Base-by-base conservation (phyloP, 192 early-diverging fungal genomes). In the Ambispora gerdemannii region DNA sequence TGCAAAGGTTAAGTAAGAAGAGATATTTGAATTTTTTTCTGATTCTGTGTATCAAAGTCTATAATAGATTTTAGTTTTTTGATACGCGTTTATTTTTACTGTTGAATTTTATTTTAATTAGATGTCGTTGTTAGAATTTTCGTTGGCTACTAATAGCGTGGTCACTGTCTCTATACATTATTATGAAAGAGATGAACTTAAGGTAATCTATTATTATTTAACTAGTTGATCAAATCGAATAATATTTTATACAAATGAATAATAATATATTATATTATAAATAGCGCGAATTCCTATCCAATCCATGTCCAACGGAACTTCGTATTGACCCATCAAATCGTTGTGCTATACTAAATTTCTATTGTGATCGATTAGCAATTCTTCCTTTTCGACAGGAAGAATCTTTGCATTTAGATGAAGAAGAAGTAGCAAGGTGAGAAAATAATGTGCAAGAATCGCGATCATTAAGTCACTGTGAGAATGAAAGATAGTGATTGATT, bases 91-190 rank as follows among this genome's bases (percentile, higher is more conserved):
- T 15, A 31, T 47, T 15, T 28, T 4, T 19, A 27, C 60, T 35
- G 20, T 47, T 79, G 34, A n/a, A n/a, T n/a, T 33, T 30, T 47
- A 24, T 43, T 64, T 70, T 33, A 74, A 73, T 22, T 83, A 97
- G 90, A 92, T 98, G 91, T 92, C 94, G 24, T 73, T 98, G 50
- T 76, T 98, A 28, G 91, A 95, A 64, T 98, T 87, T 77, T 91
- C 91, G 17, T 82, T 79, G 3, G 81, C 85, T 36, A 86, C 85
- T 7, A 86, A 94, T 62, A 79, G 81, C 33, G 82, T 97, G 63
- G 86, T 91, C 1, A 98, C 97, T 2, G 92, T 97, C 24, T 97
- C 95, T 10, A 89, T 98, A 20, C 97, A 98, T 79, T 95, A 91
- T 75, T 98, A 97, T 76, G 97, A 98, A 76, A 84, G 93, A 33